These are phyloP conservation scores for Digitaria exilis DNA, from an alignment of 202 grass and related monocot species.

Conservation along the genomic window DNA sequence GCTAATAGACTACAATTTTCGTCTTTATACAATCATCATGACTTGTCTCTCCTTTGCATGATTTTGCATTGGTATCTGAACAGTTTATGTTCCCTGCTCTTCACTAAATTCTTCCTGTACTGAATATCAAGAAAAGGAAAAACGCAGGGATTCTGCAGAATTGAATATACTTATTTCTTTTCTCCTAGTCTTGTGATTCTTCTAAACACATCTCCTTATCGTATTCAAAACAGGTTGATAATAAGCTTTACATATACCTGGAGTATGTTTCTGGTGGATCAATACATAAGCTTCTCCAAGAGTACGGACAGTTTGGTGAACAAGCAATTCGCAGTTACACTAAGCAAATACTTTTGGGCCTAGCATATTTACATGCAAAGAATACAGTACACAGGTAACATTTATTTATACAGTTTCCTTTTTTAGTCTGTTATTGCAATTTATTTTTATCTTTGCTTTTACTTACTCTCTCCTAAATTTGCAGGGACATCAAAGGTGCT, in stretches of 20 bases:
- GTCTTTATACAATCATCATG: not conserved
- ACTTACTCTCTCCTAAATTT: constrained; percentile 41
- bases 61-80: constrained; percentile 31
- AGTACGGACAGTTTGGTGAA: constrained; percentile 94
- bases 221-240: constrained; percentile 66
- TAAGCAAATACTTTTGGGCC: constrained; percentile 93
- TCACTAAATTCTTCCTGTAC: constrained; percentile 11
- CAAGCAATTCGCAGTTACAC: constrained; percentile 94
- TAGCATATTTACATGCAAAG: constrained; percentile 94
- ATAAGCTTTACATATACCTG: constrained; percentile 97
- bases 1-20: not conserved
- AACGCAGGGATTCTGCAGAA: not conserved
- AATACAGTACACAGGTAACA: constrained; percentile 95
- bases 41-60: not conserved
- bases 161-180: constrained; percentile 12
- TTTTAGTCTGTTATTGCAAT: constrained; percentile 22
- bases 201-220: constrained; percentile 28
- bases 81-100: constrained; percentile 10
- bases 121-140: not conserved
- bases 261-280: constrained; percentile 99
- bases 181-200: constrained; percentile 28
- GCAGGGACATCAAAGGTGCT: constrained; percentile 98
- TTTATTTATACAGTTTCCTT: constrained; percentile 11
- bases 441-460: constrained; percentile 40
- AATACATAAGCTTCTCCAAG: constrained; percentile 97